Conservation (phyloP, 345 rosid species). For the Microcos paniculata region DNA sequence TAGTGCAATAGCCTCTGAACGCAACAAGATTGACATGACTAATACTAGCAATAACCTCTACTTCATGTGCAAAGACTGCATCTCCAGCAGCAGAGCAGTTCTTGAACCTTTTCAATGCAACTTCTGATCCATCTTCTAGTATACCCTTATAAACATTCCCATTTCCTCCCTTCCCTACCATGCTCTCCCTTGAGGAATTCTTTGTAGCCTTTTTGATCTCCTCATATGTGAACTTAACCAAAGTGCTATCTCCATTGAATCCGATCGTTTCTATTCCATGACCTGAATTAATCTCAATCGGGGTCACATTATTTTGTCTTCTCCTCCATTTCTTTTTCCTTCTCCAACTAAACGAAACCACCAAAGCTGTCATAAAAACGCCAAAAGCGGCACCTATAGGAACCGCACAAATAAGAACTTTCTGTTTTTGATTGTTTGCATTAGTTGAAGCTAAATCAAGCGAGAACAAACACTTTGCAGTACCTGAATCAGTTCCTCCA, state of each 20-base stretch:
- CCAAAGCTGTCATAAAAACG: constrained; percentile 14
- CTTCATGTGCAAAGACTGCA: constrained; percentile 40
- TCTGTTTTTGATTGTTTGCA: too few species aligned
- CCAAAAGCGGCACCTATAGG: constrained; percentile 33
- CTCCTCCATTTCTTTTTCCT: constrained; percentile 14
- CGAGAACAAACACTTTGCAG: constrained; percentile 38
- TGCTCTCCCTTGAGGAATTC: constrained; percentile 16
- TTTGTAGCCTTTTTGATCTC: constrained; percentile 11
- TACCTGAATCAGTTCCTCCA: constrained; percentile 33
- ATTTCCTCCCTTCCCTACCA: constrained; percentile 10
- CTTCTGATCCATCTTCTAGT: constrained; percentile 34
- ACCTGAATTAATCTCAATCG: background rate
- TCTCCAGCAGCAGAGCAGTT: constrained; percentile 36
- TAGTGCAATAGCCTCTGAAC: constrained; percentile 39
- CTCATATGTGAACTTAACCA: constrained; percentile 10
- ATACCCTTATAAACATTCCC: constrained; percentile 39
- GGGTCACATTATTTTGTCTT: background rate
- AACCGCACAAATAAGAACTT: constrained; percentile 14
- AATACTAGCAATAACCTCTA: constrained; percentile 45
- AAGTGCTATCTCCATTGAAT: constrained; percentile 3
- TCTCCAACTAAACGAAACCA: constrained; percentile 22
- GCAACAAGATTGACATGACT: constrained; percentile 44
- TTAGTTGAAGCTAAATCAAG: constrained; percentile 12
- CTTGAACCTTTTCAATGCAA: constrained; percentile 48
- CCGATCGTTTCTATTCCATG: background rate